phyloP scores from a whole-genome alignment of 1,284 basidiomycete species.

The Malassezia vespertilionis region DNA sequence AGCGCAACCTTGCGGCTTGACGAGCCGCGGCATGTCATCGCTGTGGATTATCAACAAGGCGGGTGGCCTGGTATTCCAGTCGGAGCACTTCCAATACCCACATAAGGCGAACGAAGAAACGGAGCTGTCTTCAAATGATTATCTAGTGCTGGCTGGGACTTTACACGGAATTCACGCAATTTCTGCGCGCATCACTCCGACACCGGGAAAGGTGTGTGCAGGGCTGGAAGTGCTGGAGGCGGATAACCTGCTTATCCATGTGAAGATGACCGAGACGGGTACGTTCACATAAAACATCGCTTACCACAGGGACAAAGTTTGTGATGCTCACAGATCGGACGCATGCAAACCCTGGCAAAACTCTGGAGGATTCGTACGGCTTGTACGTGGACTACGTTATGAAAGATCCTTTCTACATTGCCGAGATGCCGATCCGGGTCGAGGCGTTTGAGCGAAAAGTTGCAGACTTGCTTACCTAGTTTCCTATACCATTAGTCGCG shows the following conservation, averaged over 20 bases:
- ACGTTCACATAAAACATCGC: slow-evolving; percentile 28
- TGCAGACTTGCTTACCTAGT: slow-evolving; percentile 27
- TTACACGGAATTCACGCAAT: slow-evolving; percentile 97
- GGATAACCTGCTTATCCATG: slow-evolving; percentile 80
- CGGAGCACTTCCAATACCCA: slow-evolving; percentile 56
- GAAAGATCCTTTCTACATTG: slow-evolving; percentile 98
- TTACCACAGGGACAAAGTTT: slow-evolving; percentile 76
- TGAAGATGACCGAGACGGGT: slow-evolving; percentile 88
- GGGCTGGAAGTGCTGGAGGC: slow-evolving; percentile 89
- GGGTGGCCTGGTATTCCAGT: slow-evolving; percentile 86
- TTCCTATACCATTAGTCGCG: slow-evolving; percentile 19
- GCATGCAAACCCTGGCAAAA: slow-evolving; percentile 53
- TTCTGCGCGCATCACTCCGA: slow-evolving; percentile 78
- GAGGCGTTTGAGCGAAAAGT: slow-evolving; percentile 68
- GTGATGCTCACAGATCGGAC: slow-evolving; percentile 73
- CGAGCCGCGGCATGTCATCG: slow-evolving; percentile 37
- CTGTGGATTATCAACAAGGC: slow-evolving; percentile 98
- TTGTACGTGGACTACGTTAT: slow-evolving; percentile 85
- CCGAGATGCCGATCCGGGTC: slow-evolving; percentile 93
- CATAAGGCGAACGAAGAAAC: slow-evolving; percentile 17
- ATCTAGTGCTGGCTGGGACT: slow-evolving; percentile 90
- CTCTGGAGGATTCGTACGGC: slow-evolving; percentile 68
- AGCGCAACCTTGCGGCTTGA: neutral
- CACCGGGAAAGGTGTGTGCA: slow-evolving; percentile 51
- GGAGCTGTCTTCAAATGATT: slow-evolving; percentile 75